Base-by-base conservation (phyloP, 768 basidiomycete species). In the Clitopilus hobsonii region DNA sequence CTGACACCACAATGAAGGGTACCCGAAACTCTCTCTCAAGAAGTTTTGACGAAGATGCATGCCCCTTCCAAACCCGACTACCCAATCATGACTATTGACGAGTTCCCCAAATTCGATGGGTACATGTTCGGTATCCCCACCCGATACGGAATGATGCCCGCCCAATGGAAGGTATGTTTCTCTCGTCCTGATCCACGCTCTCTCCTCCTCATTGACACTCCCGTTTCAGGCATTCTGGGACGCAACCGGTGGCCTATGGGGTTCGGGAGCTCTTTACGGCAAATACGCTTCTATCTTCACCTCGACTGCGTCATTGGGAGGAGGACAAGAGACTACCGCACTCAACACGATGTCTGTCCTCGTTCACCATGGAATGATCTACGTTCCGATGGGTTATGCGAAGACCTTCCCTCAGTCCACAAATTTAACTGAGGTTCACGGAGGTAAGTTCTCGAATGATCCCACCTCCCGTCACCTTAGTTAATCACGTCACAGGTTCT, bases 141-240 rank as follows among this genome's bases (percentile, higher is more conserved):
- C 26, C 86, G 92, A 61, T 95, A 81, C 71, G 92, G 92, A 38
- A 84, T 79, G 62, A 85, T 90, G 69, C 82, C 91, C 22, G 88
- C 75, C 1, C 92, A 94, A 61, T 88, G 83, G 83, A 89, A 88
- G 81, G 86, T 82, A 52, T 2, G 68, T 45, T 16, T n/a, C n/a
- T n/a, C n/a, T n/a, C n/a, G n/a, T n/a, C n/a, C n/a, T n/a, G n/a
- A n/a, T n/a, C n/a, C n/a, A n/a, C n/a, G n/a, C n/a, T n/a, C n/a
- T n/a, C n/a, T n/a, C n/a, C n/a, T n/a, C n/a, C n/a, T n/a, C 8
- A n/a, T 27, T 36, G 2, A 36, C 32, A 36, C 29, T 36, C 32
- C 13, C 13, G 13, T 36, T 30, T 4, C 50, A 88, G 86, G 63
- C 81, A 0, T 89, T 96, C 72, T 94, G 89, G 84, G 92, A 95